Conservation (phyloP, 352 stramenopile genomes). For the Peronospora tabacina region DNA sequence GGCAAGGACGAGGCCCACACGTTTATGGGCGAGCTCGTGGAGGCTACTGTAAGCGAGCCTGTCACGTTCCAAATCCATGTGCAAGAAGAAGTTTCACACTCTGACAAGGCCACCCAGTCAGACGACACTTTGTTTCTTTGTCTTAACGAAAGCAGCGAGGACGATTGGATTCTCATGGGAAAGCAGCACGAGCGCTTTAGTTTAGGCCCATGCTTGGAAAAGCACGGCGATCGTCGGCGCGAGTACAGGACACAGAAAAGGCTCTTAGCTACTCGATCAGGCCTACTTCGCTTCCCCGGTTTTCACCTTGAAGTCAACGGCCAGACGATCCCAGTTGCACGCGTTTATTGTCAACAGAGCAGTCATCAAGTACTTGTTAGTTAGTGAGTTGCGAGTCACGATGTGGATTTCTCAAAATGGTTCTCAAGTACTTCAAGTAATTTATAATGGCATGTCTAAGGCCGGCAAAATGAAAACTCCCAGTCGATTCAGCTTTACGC, state of each 20-base stretch:
- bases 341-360: constrained; percentile 36
- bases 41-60: constrained; percentile 31
- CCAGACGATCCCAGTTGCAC: constrained; percentile 16
- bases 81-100: constrained; percentile 15
- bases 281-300: constrained; percentile 41
- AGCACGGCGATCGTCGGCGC: constrained; percentile 8
- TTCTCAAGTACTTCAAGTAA: constrained; percentile 1
- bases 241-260: constrained; percentile 38
- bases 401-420: constrained; percentile 15
- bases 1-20: constrained; percentile 2
- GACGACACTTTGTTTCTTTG: constrained; percentile 32
- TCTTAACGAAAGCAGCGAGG: constrained; percentile 40
- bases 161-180: constrained; percentile 63
- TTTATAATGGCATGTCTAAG: background rate
- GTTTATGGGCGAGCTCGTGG: constrained; percentile 6
- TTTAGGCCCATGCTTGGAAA: constrained; percentile 12
- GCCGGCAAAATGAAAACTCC: background rate
- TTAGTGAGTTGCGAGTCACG: constrained; percentile 7
- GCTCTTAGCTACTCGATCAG: constrained; percentile 39
- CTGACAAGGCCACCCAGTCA: constrained; percentile 1
- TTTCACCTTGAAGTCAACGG: constrained; percentile 38
- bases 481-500: constrained; percentile 7
- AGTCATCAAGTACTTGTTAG: constrained; percentile 32
- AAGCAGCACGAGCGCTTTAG: constrained; percentile 48
- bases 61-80: constrained; percentile 45